Evolutionary conservation across 169 alveolate species (phyloP).

Genomic region (Blepharisma undulans): DNA sequence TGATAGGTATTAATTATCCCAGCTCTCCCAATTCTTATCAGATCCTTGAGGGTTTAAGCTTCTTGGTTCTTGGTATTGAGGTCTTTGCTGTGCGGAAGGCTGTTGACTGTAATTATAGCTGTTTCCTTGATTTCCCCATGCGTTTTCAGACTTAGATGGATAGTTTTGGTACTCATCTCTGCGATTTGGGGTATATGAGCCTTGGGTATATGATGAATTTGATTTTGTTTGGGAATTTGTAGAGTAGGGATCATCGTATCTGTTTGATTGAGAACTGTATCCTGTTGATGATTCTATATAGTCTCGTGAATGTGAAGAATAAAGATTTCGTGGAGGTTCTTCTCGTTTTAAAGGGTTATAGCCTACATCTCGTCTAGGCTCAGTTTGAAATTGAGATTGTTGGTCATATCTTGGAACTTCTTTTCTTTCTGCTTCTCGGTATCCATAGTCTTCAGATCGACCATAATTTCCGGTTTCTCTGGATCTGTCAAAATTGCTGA

Average conservation of each 20-base stretch:
- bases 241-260: background rate
- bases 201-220: background rate
- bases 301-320: background rate
- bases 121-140: background rate
- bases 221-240: background rate
- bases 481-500: background rate
- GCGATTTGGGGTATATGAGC: background rate
- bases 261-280: background rate
- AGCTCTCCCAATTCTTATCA: background rate
- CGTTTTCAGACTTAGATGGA: background rate
- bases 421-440: background rate
- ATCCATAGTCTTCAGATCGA: background rate
- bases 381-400: background rate
- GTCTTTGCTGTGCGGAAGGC: background rate
- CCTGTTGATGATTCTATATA: background rate
- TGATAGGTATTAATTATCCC: background rate
- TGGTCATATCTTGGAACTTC: background rate
- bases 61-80: background rate
- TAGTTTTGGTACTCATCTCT: background rate
- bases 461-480: background rate
- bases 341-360: background rate
- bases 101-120: background rate
- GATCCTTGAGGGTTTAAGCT: background rate
- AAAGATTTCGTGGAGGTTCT: background rate
- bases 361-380: background rate